Evolutionary conservation across 495 filamentous ascomycete species (phyloP), one percentile per base, ranked within the genome.

Genomic region (Hypoxylon cercidicola): DNA sequence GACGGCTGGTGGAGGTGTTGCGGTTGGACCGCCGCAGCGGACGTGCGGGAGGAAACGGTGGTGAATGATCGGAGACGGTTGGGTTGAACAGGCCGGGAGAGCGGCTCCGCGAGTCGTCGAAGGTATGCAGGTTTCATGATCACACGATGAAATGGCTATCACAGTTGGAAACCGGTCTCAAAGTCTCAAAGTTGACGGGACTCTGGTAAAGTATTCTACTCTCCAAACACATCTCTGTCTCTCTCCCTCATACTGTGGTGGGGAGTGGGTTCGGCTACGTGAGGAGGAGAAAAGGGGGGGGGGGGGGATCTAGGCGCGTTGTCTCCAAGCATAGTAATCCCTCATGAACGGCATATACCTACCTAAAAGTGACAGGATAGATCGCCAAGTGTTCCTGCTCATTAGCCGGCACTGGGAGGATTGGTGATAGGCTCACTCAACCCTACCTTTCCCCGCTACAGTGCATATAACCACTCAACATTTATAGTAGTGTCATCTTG

Each of bases 401-500:
- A 41, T 66, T 57, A 66, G 51, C 63, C 63, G 63, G 63, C 63
- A 60, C 51, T 66, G 60, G 56, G 44, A 41, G 41, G 49, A 55
- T 65, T 53, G 55, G 55, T 41, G 48, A 41, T 41, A 53, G 25
- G 25, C 25, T 7, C 25, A 28, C 25, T 7, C 25, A 39, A 40
- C 44, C 34, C 49, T 43, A n/a, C 40, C 10, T 18, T 16, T 28
- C 62, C 56, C 62, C 62, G 56, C 62, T 40, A n/a, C 13, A 28
- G 19, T 56, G 56, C 56, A 66, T 60, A 32, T 25, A 23, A 15
- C 62, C 56, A 60, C 40, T 66, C 16, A 37, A 60, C 56, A 50
- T 9, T 28, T 19, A 28, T 7, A 28, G 7, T 28, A 28, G 25
- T 28, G 25, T 20, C 19, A 56, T 48, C 44, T 39, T 51, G 3